Evolutionary conservation across 805 yeast genomes (phyloP).

Genomic region (Suhomyces prunicola): DNA sequence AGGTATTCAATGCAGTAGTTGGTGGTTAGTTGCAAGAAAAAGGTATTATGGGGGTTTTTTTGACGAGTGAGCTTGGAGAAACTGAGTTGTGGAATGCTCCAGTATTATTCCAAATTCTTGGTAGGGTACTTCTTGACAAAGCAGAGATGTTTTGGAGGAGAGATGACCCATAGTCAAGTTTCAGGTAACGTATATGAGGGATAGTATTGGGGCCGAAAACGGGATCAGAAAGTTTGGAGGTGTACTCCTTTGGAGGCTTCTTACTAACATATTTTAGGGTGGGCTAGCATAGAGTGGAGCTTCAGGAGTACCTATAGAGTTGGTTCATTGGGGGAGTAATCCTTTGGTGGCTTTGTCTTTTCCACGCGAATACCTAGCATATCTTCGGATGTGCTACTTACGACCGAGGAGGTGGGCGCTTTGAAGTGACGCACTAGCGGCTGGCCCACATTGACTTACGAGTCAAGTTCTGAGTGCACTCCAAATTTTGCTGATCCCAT

Average conservation of each 20-base stretch:
- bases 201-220: background rate
- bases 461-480: too few relatives aligned
- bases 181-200: background rate
- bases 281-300: background rate
- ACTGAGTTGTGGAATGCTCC: background rate
- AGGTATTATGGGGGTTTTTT: background rate
- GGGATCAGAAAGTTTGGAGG: background rate
- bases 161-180: too few relatives aligned
- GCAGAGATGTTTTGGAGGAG: too few relatives aligned
- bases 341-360: background rate
- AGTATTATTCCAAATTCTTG: background rate
- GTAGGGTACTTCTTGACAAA: background rate
- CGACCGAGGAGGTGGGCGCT: background rate
- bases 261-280: background rate
- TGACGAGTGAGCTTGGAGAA: background rate
- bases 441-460: too few relatives aligned
- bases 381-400: background rate
- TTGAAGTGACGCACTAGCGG: background rate
- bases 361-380: background rate
- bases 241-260: background rate
- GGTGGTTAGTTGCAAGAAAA: background rate
- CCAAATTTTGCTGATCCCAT: too few relatives aligned
- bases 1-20: background rate
- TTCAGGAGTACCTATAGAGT: background rate
- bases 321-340: background rate